Percentiles rank a stretch among this genome's conserved stretches.
Conservation (phyloP, 1,139 yeast genomes). For the Diutina neorugosa region DNA sequence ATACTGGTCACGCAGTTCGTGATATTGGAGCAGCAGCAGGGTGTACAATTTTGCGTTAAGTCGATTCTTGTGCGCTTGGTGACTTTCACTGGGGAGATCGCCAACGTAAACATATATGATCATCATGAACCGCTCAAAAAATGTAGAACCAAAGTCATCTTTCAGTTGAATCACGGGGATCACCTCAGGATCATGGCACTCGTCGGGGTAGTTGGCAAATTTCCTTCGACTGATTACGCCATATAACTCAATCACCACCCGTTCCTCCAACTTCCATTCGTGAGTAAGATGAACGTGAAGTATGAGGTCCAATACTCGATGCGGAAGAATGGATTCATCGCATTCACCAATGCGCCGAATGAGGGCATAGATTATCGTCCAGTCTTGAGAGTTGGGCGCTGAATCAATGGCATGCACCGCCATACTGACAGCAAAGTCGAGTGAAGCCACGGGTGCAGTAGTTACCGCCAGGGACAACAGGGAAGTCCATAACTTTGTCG, state of each 20-base stretch:
- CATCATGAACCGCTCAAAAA: conserved; percentile 28
- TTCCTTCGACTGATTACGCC: conserved; percentile 19
- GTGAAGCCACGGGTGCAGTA: neutral
- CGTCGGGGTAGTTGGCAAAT: conserved; percentile 29
- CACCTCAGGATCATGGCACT: conserved; percentile 15
- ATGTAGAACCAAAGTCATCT: conserved; percentile 19
- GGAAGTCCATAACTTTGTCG: conserved; percentile 13
- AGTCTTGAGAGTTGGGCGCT: conserved; percentile 8
- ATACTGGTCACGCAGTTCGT: conserved; percentile 13
- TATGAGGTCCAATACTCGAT: conserved; percentile 16
- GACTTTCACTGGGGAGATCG: conserved; percentile 15
- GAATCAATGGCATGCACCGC: neutral
- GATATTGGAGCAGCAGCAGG: conserved; percentile 24
- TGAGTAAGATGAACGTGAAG: conserved; percentile 14
- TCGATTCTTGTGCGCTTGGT: conserved; percentile 15
- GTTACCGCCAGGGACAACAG: conserved; percentile 10
- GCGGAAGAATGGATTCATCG: conserved; percentile 12
- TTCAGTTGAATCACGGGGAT: conserved; percentile 17
- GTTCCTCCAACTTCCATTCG: conserved; percentile 29
- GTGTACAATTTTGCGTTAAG: conserved; percentile 26
- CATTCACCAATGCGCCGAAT: conserved; percentile 11
- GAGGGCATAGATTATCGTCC: conserved; percentile 18
- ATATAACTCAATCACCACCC: conserved; percentile 19
- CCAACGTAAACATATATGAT: conserved; percentile 24
- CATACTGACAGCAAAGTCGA: neutral